Evolutionary conservation across 306 rosid species (phyloP).

Genomic region (Malus domestica): ASM211411v1 NC_041789.1:20453001-20453500

Average conservation of each 20-base stretch:
- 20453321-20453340: constrained; percentile 27
- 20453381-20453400: constrained; percentile 9
- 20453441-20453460: constrained; percentile 18
- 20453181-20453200: no score
- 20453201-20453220: no score
- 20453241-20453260: no score
- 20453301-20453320: constrained; percentile 20
- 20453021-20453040: not conserved
- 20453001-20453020: not conserved
- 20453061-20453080: not conserved
- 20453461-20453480: constrained; percentile 19
- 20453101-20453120: not conserved
- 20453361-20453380: constrained; percentile 29
- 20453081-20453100: not conserved
- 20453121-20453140: no score
- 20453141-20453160: no score
- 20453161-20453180: no score
- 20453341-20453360: constrained; percentile 28
- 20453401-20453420: constrained; percentile 25
- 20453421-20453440: constrained; percentile 16
- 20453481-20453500: constrained; percentile 19
- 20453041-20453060: no score
- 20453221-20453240: no score
- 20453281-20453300: not conserved
- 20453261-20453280: no score